Evolutionary conservation across 441 rosid genomes (phyloP).

Genomic region (Breynia disticha): DNA sequence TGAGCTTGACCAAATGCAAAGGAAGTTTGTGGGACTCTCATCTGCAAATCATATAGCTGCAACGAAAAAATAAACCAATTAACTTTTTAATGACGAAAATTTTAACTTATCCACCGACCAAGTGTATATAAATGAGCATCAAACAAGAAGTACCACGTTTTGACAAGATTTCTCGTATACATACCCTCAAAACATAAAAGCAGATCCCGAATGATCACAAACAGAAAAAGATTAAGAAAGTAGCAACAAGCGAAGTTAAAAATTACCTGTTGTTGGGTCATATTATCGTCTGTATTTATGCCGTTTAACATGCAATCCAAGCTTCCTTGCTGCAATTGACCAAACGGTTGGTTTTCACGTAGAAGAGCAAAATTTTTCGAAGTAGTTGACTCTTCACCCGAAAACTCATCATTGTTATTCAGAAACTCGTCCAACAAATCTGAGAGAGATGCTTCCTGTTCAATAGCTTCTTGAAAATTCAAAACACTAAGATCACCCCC

Average conservation of each 20-base stretch:
- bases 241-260: conserved; percentile 1
- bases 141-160: background rate
- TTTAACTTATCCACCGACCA: background rate
- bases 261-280: conserved; percentile 39
- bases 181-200: background rate
- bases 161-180: background rate
- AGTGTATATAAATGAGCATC: background rate
- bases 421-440: conserved; percentile 46
- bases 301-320: conserved; percentile 17
- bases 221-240: too few species aligned
- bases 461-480: conserved; percentile 41
- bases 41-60: conserved; percentile 20
- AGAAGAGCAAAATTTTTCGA: conserved; percentile 21
- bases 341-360: conserved; percentile 24
- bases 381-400: conserved; percentile 34
- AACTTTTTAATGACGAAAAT: conserved; percentile 4
- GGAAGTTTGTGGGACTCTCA: conserved; percentile 25
- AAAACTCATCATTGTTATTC: conserved; percentile 31
- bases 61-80: conserved; percentile 13
- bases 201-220: background rate
- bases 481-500: conserved; percentile 37
- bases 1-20: conserved; percentile 20
- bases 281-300: conserved; percentile 18
- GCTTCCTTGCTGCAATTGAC: conserved; percentile 16
- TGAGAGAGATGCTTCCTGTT: conserved; percentile 40